Base-by-base conservation (phyloP, 352 stramenopile species). In the Blastocystis sp. region DNA sequence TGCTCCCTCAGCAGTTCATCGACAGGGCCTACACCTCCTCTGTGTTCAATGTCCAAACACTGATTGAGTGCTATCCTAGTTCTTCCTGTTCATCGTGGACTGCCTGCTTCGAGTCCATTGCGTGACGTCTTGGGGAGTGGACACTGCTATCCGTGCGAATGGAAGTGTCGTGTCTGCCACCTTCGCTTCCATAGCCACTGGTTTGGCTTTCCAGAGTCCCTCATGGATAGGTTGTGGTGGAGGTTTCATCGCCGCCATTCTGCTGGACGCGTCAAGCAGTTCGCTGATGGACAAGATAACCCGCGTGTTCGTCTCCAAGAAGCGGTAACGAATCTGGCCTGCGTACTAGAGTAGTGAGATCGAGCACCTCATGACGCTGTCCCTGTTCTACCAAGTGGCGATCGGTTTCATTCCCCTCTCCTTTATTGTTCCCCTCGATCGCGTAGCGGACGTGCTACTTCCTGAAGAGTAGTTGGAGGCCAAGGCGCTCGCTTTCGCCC, bases 101-200 rank as follows among this genome's bases (percentile, higher is more conserved):
- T 35, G 26, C 21, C 37, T 78, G 24, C 67, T 78, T 4, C 67
- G 67, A 29, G 39, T 78, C 3, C 67, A 78, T 60, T 78, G 67
- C 50, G 67, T 78, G 35, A 78, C 67, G 2, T 78, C 67, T 31
- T 78, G 67, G 67, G 67, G 67, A 61, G 67, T 78, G 21, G 35
- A 78, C 60, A 78, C 29, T 24, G 67, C 67, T 24, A 55, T 78
- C 3, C 24, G 35, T 12, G 37, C 19, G 9, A 60, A 60, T 26
- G 67, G 67, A 78, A 78, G 67, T 31, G 67, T 78, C 3, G 35
- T 78, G 2, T 78, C 67, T 19, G 67, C 67, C 37, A 55, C 26
- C 21, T 78, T 78, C 45, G 67, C 37, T 33, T 78, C 67, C 37
- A 78, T 78, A n/a, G 67, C 67, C n/a, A 78, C 67, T 9, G 45